A percentile compares a stretch with the other conserved stretches of the same genome.
These are phyloP conservation scores for Ogataea neopini DNA, from an alignment of 805 yeast species.

Conservation along the genomic window DNA sequence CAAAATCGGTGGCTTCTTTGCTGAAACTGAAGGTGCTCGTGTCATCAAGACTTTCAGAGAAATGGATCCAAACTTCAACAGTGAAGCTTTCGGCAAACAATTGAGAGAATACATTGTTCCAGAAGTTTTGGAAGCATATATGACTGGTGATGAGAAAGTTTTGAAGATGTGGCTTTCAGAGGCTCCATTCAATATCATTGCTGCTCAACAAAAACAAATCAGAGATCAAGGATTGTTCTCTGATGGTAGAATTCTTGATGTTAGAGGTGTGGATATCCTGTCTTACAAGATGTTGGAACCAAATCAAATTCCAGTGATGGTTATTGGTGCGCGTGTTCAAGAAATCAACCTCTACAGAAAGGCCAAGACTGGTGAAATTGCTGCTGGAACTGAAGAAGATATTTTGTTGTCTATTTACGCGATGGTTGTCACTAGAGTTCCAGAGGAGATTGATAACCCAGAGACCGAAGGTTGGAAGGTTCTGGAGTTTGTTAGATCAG, in stretches of 20 bases:
- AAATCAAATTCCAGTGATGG: conserved; percentile 87
- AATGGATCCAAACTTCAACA: conserved; percentile 86
- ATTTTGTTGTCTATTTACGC: conserved; percentile 93
- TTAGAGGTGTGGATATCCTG: conserved; percentile 91
- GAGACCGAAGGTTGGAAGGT: conserved; percentile 98
- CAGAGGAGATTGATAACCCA: conserved; percentile 86
- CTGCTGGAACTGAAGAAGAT: conserved; percentile 95
- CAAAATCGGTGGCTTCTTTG: conserved; percentile 83
- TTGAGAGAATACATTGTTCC: conserved; percentile 92
- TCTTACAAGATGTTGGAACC: conserved; percentile 88
- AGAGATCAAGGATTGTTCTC: conserved; percentile 88
- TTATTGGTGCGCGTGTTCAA: conserved; percentile 94
- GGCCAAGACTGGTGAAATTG: conserved; percentile 88
- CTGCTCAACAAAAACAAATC: conserved; percentile 89
- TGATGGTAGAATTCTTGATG: conserved; percentile 89
- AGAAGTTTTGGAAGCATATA: conserved; percentile 92
- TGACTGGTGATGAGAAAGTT: conserved; percentile 81
- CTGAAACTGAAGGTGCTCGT: conserved; percentile 94
- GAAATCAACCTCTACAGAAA: conserved; percentile 89
- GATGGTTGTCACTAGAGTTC: conserved; percentile 89
- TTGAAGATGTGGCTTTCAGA: conserved; percentile 92
- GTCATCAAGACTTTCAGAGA: conserved; percentile 83
- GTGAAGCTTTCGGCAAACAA: conserved; percentile 75
- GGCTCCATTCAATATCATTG: conserved; percentile 94
- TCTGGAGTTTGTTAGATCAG: conserved; percentile 91